These are phyloP conservation scores for Xylaria grammica DNA, from an alignment of 495 filamentous ascomycete genomes.

Conservation along the genomic window DNA sequence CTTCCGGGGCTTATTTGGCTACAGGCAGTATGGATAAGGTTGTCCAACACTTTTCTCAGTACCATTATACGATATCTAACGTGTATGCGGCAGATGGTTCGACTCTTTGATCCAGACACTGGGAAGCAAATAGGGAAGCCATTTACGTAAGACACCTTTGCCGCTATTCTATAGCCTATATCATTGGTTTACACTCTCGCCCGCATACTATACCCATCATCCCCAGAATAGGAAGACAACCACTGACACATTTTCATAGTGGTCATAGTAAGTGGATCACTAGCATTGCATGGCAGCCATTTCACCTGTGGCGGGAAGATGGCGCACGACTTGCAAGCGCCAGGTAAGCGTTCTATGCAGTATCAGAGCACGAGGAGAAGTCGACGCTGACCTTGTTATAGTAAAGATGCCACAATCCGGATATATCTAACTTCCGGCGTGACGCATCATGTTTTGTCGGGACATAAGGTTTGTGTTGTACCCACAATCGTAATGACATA, in stretches of 20 bases:
- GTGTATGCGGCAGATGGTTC: slow-evolving; percentile 57
- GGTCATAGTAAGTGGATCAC: slow-evolving; percentile 93
- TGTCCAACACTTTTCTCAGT: neutral
- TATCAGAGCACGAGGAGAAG: neutral
- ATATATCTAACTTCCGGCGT: slow-evolving; percentile 79
- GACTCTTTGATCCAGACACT: slow-evolving; percentile 87
- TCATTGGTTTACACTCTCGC: neutral
- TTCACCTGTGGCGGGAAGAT: slow-evolving; percentile 77
- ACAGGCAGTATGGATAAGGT: slow-evolving; percentile 91
- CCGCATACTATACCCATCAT: neutral
- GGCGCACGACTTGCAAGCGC: slow-evolving; percentile 83
- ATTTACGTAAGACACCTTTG: slow-evolving; percentile 58
- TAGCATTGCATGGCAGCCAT: slow-evolving; percentile 90
- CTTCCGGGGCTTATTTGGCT: slow-evolving; percentile 81
- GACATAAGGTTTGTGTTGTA: slow-evolving; percentile 67
- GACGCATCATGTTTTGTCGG: slow-evolving; percentile 80
- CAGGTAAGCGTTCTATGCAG: slow-evolving; percentile 36
- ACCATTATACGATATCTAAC: slow-evolving; percentile 5
- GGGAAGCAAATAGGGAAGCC: slow-evolving; percentile 76
- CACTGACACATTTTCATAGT: slow-evolving; percentile 22
- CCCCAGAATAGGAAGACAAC: neutral
- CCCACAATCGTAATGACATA: slow-evolving; percentile 1
- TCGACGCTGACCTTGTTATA: slow-evolving; percentile 6
- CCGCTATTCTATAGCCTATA: neutral
- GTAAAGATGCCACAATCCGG: slow-evolving; percentile 87